Percentiles rank a stretch among this genome's conserved stretches.
Evolutionary conservation across 371 early-diverging fungal genomes (phyloP).

Genomic region (Circinella minor): DNA sequence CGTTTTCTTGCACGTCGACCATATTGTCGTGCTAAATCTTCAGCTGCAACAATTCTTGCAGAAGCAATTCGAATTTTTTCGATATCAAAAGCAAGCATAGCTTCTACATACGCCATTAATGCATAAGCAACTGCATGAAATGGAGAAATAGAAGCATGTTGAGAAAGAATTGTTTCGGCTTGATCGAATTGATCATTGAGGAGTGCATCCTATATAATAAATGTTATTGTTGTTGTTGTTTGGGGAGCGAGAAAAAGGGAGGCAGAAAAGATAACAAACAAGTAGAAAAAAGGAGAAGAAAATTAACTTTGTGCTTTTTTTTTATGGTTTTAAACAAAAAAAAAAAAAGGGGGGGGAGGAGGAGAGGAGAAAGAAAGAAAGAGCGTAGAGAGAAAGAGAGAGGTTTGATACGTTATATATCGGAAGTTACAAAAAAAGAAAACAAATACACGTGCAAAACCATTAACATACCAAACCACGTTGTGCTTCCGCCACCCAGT

Average conservation of each 20-base stretch:
- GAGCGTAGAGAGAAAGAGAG: background rate
- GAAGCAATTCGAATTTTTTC: conserved; percentile 45
- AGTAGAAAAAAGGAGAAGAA: too few relatives aligned
- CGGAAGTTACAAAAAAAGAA: background rate
- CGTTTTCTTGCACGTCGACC: conserved; percentile 34
- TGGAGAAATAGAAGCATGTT: conserved; percentile 46
- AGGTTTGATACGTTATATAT: too few relatives aligned
- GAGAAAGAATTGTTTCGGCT: conserved; percentile 42
- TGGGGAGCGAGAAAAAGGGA: too few relatives aligned
- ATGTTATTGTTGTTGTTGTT: too few relatives aligned
- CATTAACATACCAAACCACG: conserved; percentile 43
- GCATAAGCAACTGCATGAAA: conserved; percentile 58
- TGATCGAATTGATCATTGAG: conserved; percentile 52
- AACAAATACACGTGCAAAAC: background rate
- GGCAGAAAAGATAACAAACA: too few relatives aligned
- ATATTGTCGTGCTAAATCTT: conserved; percentile 37
- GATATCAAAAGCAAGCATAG: conserved; percentile 49
- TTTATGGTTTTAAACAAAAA: background rate
- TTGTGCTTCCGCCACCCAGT: conserved; percentile 52
- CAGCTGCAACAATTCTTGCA: conserved; percentile 45
- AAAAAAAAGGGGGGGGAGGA: conserved; percentile 4
- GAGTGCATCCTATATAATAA: conserved; percentile 40
- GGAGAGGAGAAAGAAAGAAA: background rate
- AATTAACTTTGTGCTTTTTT: too few relatives aligned
- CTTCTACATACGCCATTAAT: conserved; percentile 53